These are phyloP conservation scores for Corchorus olitorius DNA, from an alignment of 345 rosid genomes.

Conservation along the genomic window DNA sequence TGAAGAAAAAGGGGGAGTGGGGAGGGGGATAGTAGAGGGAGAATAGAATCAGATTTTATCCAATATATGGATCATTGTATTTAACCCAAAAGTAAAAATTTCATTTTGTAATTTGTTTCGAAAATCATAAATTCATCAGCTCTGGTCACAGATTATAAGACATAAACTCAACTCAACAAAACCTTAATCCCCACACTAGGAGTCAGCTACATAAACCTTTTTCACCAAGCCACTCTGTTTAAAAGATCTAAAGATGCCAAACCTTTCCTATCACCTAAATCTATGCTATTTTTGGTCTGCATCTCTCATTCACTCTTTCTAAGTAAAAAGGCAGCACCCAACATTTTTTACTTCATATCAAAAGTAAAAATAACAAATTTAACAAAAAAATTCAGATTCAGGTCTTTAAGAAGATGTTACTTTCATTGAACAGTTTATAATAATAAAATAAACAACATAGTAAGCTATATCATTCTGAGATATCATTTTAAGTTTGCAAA, in stretches of 20 bases:
- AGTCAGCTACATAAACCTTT: constrained; percentile 4
- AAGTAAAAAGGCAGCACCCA: not conserved
- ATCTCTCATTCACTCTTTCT: not conserved
- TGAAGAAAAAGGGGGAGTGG: constrained; percentile 31
- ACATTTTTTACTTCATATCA: not conserved
- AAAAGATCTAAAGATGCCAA: not conserved
- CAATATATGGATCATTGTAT: not conserved
- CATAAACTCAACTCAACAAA: constrained; percentile 9
- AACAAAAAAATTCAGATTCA: not conserved
- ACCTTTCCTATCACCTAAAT: not conserved
- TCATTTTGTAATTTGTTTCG: not conserved
- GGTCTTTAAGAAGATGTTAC: not conserved
- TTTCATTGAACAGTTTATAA: not conserved
- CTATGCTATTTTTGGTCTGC: not conserved
- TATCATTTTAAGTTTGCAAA: not conserved
- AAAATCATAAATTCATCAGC: constrained; percentile 10
- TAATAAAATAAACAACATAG: not conserved
- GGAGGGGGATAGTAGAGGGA: not conserved
- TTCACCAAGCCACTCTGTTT: not conserved
- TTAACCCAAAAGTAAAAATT: not conserved
- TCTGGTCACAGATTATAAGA: not conserved
- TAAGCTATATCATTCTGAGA: not conserved
- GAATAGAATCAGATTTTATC: constrained; percentile 20
- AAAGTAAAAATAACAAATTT: not conserved
- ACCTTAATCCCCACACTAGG: not conserved